Evolutionary conservation across 2,329 filamentous ascomycete genomes (phyloP).

Genomic region (Alternaria postmessia): DNA sequence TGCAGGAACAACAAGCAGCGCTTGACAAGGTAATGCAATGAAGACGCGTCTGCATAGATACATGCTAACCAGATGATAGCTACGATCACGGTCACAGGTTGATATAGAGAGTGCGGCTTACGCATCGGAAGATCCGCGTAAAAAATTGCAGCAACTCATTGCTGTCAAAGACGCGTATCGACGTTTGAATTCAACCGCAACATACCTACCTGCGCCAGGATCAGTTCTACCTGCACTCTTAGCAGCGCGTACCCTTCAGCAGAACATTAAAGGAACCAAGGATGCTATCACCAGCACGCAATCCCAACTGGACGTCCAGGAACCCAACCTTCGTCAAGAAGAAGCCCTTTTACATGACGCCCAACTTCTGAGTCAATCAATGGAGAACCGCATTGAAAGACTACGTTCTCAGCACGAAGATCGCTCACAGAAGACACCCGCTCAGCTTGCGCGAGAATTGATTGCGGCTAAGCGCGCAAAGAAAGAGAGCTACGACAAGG

Average conservation of each 20-base stretch:
- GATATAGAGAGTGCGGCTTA: constrained; percentile 38
- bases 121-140: constrained; percentile 45
- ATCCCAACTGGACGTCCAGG: constrained; percentile 50
- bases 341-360: constrained; percentile 59
- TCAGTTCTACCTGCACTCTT: constrained; percentile 76
- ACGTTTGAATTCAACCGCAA: constrained; percentile 66
- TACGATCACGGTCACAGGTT: constrained; percentile 47
- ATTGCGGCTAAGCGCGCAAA: constrained; percentile 68
- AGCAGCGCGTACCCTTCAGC: constrained; percentile 72
- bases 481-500: constrained; percentile 67
- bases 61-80: constrained; percentile 51
- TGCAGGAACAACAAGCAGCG: constrained; percentile 58
- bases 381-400: constrained; percentile 66
- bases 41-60: background rate
- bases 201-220: constrained; percentile 70
- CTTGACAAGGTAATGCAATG: constrained; percentile 54
- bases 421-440: constrained; percentile 65
- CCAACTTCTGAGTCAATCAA: constrained; percentile 54
- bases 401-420: constrained; percentile 67
- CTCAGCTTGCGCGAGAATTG: constrained; percentile 69
- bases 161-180: constrained; percentile 71
- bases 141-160: constrained; percentile 56
- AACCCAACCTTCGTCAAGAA: constrained; percentile 55
- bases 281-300: constrained; percentile 61
- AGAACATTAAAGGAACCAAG: constrained; percentile 70